Evolutionary conservation across 768 basidiomycete genomes (phyloP), one percentile per base, ranked within the genome.

Genomic region (Phaffia tasmanica): DNA sequence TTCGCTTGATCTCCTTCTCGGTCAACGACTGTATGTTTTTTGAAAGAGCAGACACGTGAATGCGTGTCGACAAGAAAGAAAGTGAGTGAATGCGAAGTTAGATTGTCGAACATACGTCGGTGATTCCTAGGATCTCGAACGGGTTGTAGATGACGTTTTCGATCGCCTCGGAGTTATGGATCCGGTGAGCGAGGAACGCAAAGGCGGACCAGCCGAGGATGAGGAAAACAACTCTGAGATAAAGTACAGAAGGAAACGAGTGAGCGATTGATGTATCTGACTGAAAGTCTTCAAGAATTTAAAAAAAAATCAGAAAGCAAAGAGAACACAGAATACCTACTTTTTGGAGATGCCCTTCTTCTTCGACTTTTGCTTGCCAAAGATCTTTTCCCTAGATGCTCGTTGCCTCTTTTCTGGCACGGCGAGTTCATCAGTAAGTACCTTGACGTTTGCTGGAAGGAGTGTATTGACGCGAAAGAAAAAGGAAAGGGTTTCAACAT

Each of bases 1-100:
- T 88, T 2, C 88, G 86, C 77, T 97, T 99, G 77, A 99, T 93
- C 50, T 90, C 88, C 76, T 93, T 92, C 73, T 93, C 87, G 2
- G 85, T 79, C 2, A 81, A 74, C 29, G 83, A 82, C 86, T 90
- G 72, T 1, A 11, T 42, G 11, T 42, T 42, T 42, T 11, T 5
- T 4, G 35, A 42, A 11, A 42, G 35, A 42, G 35, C 21, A 23
- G 53, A 49, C 27, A 30, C 32, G 42, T 19, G 47, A 50, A 25
- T 48, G n/a, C 16, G 1, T 50, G n/a, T 25, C 7, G 27, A 69
- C 63, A 23, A 55, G 35, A 49, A 25, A 30, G 21, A 30, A 27
- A n/a, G 7, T 11, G 35, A 42, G 18, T 15, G 1, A 18, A 19
- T 21, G 54, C 19, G 18, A 49, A 18, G 60, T 14, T 25, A 49